Conservation (phyloP, 805 yeast species). For the Hanseniaspora thailandica region DNA sequence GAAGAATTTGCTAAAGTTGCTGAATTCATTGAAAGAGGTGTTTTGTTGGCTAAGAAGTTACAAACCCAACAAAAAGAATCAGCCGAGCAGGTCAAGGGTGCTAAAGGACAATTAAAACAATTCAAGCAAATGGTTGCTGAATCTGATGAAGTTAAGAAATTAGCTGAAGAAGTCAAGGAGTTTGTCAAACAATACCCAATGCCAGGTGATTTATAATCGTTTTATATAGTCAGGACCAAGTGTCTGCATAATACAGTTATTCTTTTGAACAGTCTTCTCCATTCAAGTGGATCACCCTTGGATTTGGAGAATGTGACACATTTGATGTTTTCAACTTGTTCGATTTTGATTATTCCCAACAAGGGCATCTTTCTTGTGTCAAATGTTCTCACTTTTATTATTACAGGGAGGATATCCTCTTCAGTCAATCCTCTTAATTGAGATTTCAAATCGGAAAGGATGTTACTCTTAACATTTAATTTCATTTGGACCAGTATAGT, state of each 20-base stretch:
- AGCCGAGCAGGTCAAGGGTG: conserved; percentile 38
- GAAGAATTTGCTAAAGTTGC: conserved; percentile 74
- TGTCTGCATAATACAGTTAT: conserved; percentile 48
- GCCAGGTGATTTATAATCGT: conserved; percentile 55
- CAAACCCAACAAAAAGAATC: conserved; percentile 34
- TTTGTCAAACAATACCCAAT: conserved; percentile 76
- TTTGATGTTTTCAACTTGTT: conserved; percentile 33
- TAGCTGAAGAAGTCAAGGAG: conserved; percentile 53
- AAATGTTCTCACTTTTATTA: conserved; percentile 30
- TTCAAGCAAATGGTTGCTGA: conserved; percentile 64
- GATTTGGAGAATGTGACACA: conserved; percentile 45
- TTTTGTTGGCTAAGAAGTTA: conserved; percentile 50
- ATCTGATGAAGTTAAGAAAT: conserved; percentile 44
- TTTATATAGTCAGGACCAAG: conserved; percentile 20
- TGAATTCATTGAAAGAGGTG: conserved; percentile 67
- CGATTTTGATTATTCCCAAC: conserved; percentile 38
- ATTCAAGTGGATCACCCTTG: conserved; percentile 60
- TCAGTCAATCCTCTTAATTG: conserved; percentile 15
- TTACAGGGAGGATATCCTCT: conserved; percentile 30
- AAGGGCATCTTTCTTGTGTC: conserved; percentile 38
- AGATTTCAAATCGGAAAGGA: conserved; percentile 20
- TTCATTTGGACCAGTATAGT: conserved; percentile 22
- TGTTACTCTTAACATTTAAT: conserved; percentile 22
- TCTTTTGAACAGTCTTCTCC: conserved; percentile 55
- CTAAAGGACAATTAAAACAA: conserved; percentile 44